Conservation (phyloP, 2,329 filamentous ascomycete genomes). For the Hymenoscyphus linearis region DNA sequence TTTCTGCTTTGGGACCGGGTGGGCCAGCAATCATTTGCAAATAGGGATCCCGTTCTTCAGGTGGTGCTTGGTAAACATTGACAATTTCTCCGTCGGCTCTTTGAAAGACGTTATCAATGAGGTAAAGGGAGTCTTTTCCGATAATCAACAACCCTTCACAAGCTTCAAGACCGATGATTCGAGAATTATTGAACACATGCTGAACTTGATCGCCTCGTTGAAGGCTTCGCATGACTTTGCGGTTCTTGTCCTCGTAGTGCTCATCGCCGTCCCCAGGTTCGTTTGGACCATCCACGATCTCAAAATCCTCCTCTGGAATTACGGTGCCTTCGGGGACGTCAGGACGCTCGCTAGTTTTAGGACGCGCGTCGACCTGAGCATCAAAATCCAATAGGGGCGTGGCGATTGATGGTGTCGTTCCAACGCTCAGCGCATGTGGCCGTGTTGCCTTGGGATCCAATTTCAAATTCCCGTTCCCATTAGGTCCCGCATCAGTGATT, state of each 20-base stretch:
- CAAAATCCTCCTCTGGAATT: constrained; percentile 76
- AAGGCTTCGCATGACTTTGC: constrained; percentile 92
- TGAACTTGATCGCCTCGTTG: constrained; percentile 89
- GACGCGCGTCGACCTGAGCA: constrained; percentile 11
- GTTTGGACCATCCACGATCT: constrained; percentile 90
- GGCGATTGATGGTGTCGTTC: constrained; percentile 12
- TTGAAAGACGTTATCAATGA: constrained; percentile 96
- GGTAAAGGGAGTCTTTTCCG: constrained; percentile 85
- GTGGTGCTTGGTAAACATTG: constrained; percentile 88
- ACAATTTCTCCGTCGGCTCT: constrained; percentile 93
- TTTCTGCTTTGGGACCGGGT: constrained; percentile 58
- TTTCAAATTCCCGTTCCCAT: constrained; percentile 32
- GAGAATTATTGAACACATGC: constrained; percentile 90
- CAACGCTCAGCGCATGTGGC: constrained; percentile 9
- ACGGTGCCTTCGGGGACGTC: constrained; percentile 22
- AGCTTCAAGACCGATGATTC: constrained; percentile 88
- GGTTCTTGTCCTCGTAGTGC: constrained; percentile 93
- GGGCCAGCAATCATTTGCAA: constrained; percentile 84
- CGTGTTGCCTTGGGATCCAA: constrained; percentile 27
- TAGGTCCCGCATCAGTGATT: constrained; percentile 39
- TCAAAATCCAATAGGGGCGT: constrained; percentile 13
- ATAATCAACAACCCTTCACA: constrained; percentile 91
- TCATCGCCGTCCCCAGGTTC: constrained; percentile 71
- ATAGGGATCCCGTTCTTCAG: constrained; percentile 90
- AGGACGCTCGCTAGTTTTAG: constrained; percentile 5